These are phyloP conservation scores for Saccharomycopsis hybrid DNA, from an alignment of 1,139 yeast genomes.

Conservation along the genomic window DNA sequence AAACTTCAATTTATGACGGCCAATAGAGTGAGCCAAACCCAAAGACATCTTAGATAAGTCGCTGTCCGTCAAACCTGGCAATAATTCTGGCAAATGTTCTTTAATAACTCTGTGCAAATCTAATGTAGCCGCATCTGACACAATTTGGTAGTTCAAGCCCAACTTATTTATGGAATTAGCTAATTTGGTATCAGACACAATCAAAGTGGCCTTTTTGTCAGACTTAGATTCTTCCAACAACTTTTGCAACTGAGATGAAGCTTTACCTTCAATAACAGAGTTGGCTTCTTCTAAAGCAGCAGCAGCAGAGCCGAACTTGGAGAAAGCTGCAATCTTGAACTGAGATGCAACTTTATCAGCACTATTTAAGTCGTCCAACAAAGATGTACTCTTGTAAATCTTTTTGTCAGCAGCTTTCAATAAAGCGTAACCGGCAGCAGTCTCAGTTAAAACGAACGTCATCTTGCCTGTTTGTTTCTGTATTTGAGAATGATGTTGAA, in stretches of 20 bases:
- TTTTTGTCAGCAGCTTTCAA: constrained; percentile 96
- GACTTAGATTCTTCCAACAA: constrained; percentile 75
- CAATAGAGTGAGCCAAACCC: constrained; percentile 95
- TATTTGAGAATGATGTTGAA: background rate
- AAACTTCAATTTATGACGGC: constrained; percentile 95
- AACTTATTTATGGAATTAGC: constrained; percentile 95
- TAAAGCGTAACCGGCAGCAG: constrained; percentile 97
- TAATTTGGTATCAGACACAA: constrained; percentile 91
- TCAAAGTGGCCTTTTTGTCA: constrained; percentile 83
- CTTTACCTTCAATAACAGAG: constrained; percentile 89
- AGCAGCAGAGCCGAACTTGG: constrained; percentile 91
- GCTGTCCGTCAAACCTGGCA: constrained; percentile 86
- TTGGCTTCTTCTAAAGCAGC: constrained; percentile 95
- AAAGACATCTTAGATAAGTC: constrained; percentile 91
- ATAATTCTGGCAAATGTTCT: constrained; percentile 85
- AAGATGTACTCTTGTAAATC: constrained; percentile 75
- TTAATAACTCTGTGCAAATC: constrained; percentile 94
- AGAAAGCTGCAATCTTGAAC: constrained; percentile 91
- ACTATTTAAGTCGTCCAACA: constrained; percentile 72
- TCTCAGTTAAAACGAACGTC: constrained; percentile 96
- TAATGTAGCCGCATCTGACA: constrained; percentile 89
- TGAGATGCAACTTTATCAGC: constrained; percentile 73
- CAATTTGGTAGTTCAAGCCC: constrained; percentile 81
- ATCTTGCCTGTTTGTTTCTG: constrained; percentile 30
- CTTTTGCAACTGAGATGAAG: constrained; percentile 72